Evolutionary conservation across 306 rosid genomes (phyloP).

Genomic region (Acmispon strigosus): DNA sequence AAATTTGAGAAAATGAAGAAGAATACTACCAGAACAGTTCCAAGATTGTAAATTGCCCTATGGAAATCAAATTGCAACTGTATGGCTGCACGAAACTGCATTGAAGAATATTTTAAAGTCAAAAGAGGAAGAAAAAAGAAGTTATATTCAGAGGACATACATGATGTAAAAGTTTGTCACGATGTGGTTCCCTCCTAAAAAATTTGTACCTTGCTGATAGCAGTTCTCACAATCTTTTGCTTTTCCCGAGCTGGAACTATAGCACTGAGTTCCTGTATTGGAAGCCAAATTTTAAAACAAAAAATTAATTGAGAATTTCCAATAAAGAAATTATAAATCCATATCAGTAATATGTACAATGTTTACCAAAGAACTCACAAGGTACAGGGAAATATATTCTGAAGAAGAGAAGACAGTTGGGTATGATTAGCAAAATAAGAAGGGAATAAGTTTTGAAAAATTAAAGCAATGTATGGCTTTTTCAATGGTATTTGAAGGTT

Average conservation of each 20-base stretch:
- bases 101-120: slow-evolving; percentile 25
- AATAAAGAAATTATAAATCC: background rate
- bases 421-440: background rate
- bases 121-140: background rate
- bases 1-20: slow-evolving; percentile 22
- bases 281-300: background rate
- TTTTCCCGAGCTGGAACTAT: slow-evolving; percentile 96
- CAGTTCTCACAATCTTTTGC: slow-evolving; percentile 87
- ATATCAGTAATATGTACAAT: background rate
- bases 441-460: background rate
- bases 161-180: slow-evolving; percentile 11
- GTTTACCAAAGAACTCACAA: slow-evolving; percentile 1
- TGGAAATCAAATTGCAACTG: slow-evolving; percentile 98
- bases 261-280: slow-evolving; percentile 88
- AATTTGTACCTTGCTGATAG: slow-evolving; percentile 77
- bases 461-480: background rate
- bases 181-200: slow-evolving; percentile 13
- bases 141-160: background rate
- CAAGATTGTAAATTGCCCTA: slow-evolving; percentile 98
- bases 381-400: background rate
- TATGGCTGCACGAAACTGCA: slow-evolving; percentile 98
- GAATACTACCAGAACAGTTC: slow-evolving; percentile 92
- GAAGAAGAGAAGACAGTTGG: background rate
- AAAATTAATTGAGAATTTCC: slow-evolving; percentile 3
- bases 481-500: background rate